A percentile compares a stretch with the other conserved stretches of the same genome.
Evolutionary conservation across 1,139 yeast species (phyloP).

Genomic region (Zygoascus sp.): DNA sequence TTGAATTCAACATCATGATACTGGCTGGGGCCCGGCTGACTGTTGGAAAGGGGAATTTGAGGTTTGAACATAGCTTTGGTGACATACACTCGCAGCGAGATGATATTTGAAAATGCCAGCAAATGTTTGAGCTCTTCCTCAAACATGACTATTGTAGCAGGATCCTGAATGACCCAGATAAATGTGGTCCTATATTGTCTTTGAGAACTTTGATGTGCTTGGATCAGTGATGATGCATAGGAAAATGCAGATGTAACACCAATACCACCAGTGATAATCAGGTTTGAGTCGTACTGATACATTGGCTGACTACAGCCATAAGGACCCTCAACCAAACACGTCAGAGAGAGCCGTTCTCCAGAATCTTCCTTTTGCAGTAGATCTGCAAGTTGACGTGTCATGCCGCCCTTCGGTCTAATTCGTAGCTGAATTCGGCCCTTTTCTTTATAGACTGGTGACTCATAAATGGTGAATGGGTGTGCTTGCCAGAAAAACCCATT

Average conservation of each 20-base stretch:
- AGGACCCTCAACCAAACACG: slow-evolving; percentile 54
- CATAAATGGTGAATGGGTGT: slow-evolving; percentile 62
- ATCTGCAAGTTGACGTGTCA: slow-evolving; percentile 25
- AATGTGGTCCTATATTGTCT: slow-evolving; percentile 44
- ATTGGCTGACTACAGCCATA: slow-evolving; percentile 50
- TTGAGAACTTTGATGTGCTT: slow-evolving; percentile 7
- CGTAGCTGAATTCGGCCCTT: slow-evolving; percentile 28
- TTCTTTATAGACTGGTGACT: slow-evolving; percentile 18
- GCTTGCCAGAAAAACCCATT: slow-evolving; percentile 47
- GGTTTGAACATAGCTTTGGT: slow-evolving; percentile 12
- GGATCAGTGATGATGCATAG: slow-evolving; percentile 22
- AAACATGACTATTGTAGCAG: slow-evolving; percentile 47
- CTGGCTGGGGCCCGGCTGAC: background rate
- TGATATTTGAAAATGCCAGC: slow-evolving; percentile 6
- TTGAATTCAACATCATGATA: background rate
- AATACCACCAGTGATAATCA: slow-evolving; percentile 60
- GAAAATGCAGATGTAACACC: slow-evolving; percentile 55
- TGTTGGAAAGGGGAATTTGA: background rate
- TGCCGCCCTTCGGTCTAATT: slow-evolving; percentile 35
- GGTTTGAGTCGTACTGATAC: slow-evolving; percentile 46
- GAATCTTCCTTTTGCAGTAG: background rate
- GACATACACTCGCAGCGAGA: slow-evolving; percentile 19
- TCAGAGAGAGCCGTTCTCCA: slow-evolving; percentile 18
- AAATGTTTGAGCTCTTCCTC: slow-evolving; percentile 20
- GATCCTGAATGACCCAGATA: slow-evolving; percentile 50